Evolutionary conservation across 192 early-diverging fungal species (phyloP), one percentile per base, ranked within the genome.

Genomic region (Coemansia sp.): DNA sequence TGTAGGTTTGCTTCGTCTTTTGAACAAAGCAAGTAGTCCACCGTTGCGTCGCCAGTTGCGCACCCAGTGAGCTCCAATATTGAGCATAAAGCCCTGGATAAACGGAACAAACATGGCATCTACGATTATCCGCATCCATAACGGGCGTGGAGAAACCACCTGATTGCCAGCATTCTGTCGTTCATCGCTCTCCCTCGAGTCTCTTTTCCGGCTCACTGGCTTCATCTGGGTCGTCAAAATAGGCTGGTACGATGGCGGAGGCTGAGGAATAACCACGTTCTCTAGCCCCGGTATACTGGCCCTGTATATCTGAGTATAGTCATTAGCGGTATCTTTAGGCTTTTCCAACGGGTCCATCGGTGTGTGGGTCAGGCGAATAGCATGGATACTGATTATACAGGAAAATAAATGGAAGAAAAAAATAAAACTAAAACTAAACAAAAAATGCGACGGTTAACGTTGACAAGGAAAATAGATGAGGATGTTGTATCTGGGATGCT

Each of bases 21-120:
- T 62, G 48, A 81, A 70, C 11, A 75, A 22, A 14, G 69, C 73
- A 6, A 81, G 11, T 12, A 81, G 61, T 0, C 79, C 79, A 20
- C 79, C 79, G 28, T 20, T 61, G 11, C 56, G 33, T 12, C 79
- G 73, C 79, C 79, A 82, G 61, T 68, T 54, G 12, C 64, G 70
- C 17, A 73, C 59, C 74, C 73, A 82, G 59, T 82, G 67, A 12
- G 64, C 56, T 20, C 69, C 79, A 2, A 82, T 55, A 29, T 60
- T 76, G 48, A 82, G 75, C 75, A 73, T 76, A 51, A 82, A 82
- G 2, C 79, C 74, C 30, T 82, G 79, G 1, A 67, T 64, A 60
- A 82, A 82, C 0, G 79, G 79, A 5, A 82, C 51, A 5, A 76
- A 45, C 71, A 82, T 70, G 16, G 77, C 62, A 58, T 80, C 77